phyloP scores from a whole-genome alignment of 352 stramenopile genomes.

The Globisporangium solare region DNA sequence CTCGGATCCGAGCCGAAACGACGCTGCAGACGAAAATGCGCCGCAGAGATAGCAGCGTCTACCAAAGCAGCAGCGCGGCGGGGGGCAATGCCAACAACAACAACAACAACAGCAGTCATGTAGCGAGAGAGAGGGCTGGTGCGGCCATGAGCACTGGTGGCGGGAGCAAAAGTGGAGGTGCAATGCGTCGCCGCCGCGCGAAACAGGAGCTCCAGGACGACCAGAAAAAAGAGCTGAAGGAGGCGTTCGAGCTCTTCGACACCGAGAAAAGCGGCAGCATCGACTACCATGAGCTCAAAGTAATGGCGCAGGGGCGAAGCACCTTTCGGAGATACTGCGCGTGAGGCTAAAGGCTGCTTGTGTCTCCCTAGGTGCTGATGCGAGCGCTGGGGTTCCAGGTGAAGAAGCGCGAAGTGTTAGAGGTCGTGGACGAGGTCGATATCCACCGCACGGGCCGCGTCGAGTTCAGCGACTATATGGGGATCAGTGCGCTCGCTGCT shows the following conservation, averaged over 20 bases:
- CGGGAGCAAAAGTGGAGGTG: not conserved
- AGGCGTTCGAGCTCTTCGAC: constrained; percentile 94
- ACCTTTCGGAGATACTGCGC: not conserved
- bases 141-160: not conserved
- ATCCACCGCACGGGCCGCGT: constrained; percentile 79
- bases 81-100: not conserved
- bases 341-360: not conserved
- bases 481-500: constrained; percentile 67
- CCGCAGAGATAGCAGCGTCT: not conserved
- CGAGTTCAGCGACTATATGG: constrained; percentile 89
- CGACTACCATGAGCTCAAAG: constrained; percentile 94
- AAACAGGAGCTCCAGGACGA: constrained; percentile 76
- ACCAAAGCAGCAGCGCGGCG: not conserved
- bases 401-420: constrained; percentile 85
- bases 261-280: constrained; percentile 86
- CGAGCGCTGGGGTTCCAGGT: constrained; percentile 91
- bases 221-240: constrained; percentile 87
- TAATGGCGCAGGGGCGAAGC: constrained; percentile 3
- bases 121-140: not conserved
- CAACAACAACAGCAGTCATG: not conserved
- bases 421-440: constrained; percentile 88
- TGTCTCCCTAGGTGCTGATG: constrained; percentile 65
- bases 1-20: not conserved
- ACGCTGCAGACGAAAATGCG: constrained; percentile 7
- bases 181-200: constrained; percentile 27